These are phyloP conservation scores for Gryganskiella cystojenkinii DNA, from an alignment of 192 early-diverging fungal species.

Conservation along the genomic window DNA sequence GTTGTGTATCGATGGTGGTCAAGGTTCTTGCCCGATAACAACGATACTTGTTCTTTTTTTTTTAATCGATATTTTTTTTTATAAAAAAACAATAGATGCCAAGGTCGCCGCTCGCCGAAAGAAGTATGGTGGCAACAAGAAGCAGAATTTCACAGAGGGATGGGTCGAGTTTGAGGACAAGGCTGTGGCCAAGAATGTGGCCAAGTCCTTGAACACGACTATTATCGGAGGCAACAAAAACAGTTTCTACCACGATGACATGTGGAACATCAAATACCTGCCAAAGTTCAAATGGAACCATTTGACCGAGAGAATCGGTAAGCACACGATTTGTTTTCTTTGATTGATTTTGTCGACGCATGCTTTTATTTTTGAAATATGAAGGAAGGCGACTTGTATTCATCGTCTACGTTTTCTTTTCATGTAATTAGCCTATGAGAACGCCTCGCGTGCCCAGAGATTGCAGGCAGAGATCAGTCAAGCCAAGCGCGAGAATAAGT, in stretches of 20 bases:
- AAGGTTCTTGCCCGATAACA: too few species aligned
- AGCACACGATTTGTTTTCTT: constrained; percentile 2
- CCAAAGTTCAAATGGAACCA: constrained; percentile 98
- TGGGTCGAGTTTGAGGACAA: constrained; percentile 99
- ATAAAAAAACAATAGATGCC: constrained; percentile 49
- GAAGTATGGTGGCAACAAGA: constrained; percentile 88
- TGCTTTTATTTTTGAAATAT: neutral
- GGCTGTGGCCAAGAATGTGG: constrained; percentile 83
- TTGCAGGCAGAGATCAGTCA: constrained; percentile 86
- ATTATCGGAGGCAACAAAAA: constrained; percentile 89
- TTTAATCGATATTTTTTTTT: neutral
- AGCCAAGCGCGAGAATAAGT: constrained; percentile 88
- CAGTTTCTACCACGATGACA: constrained; percentile 88
- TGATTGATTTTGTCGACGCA: neutral
- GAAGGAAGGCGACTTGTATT: neutral
- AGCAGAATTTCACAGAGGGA: constrained; percentile 91
- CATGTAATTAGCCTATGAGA: constrained; percentile 68
- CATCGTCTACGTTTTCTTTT: neutral
- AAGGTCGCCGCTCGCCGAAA: constrained; percentile 81
- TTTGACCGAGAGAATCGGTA: constrained; percentile 92
- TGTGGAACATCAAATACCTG: constrained; percentile 98
- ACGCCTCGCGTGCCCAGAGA: constrained; percentile 80
- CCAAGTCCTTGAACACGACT: constrained; percentile 81
- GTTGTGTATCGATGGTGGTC: neutral
- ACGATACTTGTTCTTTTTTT: too few species aligned